A percentile compares a stretch with the other conserved stretches of the same genome.
Conservation (phyloP, 345 rosid species). For the Citrus maxima region DNA sequence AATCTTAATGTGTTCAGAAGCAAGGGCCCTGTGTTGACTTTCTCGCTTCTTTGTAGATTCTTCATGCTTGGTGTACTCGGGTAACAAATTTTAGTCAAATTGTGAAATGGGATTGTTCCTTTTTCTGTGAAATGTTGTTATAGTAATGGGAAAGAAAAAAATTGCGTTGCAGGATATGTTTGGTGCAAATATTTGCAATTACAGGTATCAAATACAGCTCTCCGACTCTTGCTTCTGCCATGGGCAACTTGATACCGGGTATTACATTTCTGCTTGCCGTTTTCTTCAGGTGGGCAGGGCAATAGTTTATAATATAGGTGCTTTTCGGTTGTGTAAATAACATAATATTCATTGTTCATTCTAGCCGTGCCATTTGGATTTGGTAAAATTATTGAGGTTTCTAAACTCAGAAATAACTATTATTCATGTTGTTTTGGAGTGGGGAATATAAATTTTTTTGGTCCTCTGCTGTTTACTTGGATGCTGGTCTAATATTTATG, state of each 20-base stretch:
- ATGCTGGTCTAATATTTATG: neutral
- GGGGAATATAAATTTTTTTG: neutral
- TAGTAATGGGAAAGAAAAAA: neutral
- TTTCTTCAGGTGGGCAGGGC: conserved; percentile 21
- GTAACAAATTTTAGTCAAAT: conserved; percentile 7
- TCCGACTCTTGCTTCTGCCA: conserved; percentile 30
- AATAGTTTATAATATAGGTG: neutral
- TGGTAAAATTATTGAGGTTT: neutral
- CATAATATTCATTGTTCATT: neutral
- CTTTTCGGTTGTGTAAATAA: neutral
- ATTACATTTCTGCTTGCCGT: conserved; percentile 30
- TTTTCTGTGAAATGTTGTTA: neutral
- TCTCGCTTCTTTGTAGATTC: conserved; percentile 12
- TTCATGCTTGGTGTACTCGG: conserved; percentile 20
- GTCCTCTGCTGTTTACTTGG: neutral
- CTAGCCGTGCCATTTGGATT: neutral
- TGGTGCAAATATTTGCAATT: conserved; percentile 15
- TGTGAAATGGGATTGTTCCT: neutral
- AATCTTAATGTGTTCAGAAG: neutral
- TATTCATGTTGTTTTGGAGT: neutral
- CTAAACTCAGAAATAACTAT: neutral
- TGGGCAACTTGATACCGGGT: conserved; percentile 28
- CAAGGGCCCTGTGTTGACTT: neutral
- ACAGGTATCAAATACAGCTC: conserved; percentile 30
- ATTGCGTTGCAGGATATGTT: conserved; percentile 6